These are phyloP conservation scores for Lasiodiplodia citricola DNA, from an alignment of 2,329 filamentous ascomycete species.

Conservation along the genomic window DNA sequence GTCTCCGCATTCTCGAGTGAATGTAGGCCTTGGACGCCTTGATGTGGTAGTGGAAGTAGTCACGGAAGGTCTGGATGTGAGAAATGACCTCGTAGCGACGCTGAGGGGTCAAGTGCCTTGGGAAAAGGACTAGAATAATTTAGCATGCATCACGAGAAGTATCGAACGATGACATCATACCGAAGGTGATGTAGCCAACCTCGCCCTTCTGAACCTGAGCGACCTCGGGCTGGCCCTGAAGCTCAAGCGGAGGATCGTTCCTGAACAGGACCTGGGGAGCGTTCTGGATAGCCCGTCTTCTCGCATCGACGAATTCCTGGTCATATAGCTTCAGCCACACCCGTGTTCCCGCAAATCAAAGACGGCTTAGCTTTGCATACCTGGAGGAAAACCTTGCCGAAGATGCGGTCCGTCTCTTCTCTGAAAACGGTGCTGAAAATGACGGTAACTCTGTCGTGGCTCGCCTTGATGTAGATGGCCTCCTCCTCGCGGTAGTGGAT, in stretches of 20 bases:
- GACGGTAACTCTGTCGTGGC: slow-evolving; percentile 94
- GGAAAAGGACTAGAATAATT: slow-evolving; percentile 77
- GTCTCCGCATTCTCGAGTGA: slow-evolving; percentile 95
- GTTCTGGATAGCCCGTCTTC: slow-evolving; percentile 94
- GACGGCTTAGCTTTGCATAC: slow-evolving; percentile 35
- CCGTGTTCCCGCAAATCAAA: background rate
- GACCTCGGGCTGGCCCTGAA: slow-evolving; percentile 86
- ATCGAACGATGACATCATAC: slow-evolving; percentile 56
- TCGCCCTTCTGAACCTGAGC: slow-evolving; percentile 74
- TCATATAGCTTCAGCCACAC: slow-evolving; percentile 32
- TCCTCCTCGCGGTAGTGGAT: slow-evolving; percentile 99
- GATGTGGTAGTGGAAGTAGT: slow-evolving; percentile 99
- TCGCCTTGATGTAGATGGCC: slow-evolving; percentile 98
- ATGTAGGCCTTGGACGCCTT: slow-evolving; percentile 99
- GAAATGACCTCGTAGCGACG: slow-evolving; percentile 94
- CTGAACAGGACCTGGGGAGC: slow-evolving; percentile 96
- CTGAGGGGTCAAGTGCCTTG: slow-evolving; percentile 88
- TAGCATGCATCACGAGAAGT: slow-evolving; percentile 31
- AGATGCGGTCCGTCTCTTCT: slow-evolving; percentile 96
- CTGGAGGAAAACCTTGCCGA: slow-evolving; percentile 96
- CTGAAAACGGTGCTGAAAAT: slow-evolving; percentile 99
- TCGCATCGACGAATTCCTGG: slow-evolving; percentile 90
- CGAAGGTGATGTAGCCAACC: slow-evolving; percentile 97
- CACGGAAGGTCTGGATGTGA: slow-evolving; percentile 99
- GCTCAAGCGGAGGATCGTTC: slow-evolving; percentile 89